Percentiles rank a stretch among this genome's conserved stretches.
These are phyloP conservation scores for Albizia julibrissin DNA, from an alignment of 306 rosid species.

Conservation along the genomic window DNA sequence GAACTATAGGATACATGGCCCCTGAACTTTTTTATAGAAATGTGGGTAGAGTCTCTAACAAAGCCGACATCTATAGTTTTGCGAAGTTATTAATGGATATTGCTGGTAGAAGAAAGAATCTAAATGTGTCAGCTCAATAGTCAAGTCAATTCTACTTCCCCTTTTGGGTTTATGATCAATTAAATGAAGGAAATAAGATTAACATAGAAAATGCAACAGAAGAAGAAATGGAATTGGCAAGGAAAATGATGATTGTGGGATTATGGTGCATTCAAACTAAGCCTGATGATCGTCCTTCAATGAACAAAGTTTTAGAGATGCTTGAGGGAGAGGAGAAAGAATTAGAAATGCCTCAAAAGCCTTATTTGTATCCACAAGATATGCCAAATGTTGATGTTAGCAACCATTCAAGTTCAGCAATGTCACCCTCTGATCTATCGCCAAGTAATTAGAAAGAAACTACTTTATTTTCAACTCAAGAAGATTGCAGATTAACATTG, in stretches of 20 bases:
- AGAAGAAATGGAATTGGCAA: not conserved
- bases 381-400: not conserved
- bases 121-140: not conserved
- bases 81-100: not conserved
- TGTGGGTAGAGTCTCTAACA: not conserved
- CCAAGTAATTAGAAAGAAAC: no score
- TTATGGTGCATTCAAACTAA: not conserved
- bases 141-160: not conserved
- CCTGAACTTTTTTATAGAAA: not conserved
- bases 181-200: not conserved
- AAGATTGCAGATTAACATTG: no score
- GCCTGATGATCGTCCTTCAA: constrained; percentile 38
- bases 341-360: not conserved
- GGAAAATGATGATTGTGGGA: not conserved
- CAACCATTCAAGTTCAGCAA: not conserved
- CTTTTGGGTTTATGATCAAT: not conserved
- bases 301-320: constrained; percentile 25
- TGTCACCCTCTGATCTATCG: not conserved
- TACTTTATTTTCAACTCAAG: no score
- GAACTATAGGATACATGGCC: not conserved
- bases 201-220: not conserved
- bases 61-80: not conserved
- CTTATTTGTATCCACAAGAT: not conserved
- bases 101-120: not conserved
- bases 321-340: not conserved